Evolutionary conservation across 1,139 yeast genomes (phyloP), one percentile per base, ranked within the genome.

Genomic region (Geotrichum europaeum): DNA sequence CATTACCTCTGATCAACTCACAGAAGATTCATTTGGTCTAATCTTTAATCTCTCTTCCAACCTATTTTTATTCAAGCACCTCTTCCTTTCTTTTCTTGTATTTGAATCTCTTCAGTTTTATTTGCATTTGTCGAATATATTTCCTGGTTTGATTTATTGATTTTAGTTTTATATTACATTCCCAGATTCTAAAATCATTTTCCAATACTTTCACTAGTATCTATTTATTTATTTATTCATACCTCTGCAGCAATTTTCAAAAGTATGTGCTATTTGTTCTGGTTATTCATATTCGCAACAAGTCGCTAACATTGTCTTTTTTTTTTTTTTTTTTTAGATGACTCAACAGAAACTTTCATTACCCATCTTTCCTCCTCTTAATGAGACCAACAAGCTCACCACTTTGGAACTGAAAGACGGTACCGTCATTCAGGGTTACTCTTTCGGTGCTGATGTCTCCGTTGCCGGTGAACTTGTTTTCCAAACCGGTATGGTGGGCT

Each of bases 401-500:
- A 86, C 96, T 64, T 83, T 94, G 74, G 97, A 95, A 77, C 84
- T 96, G 70, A 88, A 89, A 70, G 96, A 91, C 76, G 98, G 98
- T 65, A 77, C 86, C 66, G 85, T 87, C 64, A 82, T 92, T 69
- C 96, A 91, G 78, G 99, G 99, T 77, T 94, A 89, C 79, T 92
- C 99, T 28, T 95, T 95, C 70, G 99, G 99, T 80, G 97, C 99
- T 62, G 87, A 87, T 65, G 84, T 81, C 64, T 78, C 94, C 45
- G 85, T 86, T 62, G 96, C 99, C 63, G 99, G 99, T 81, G 99
- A 95, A 79, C 84, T 94, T 72, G 99, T 95, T 66, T 95, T 95
- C 84, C 99, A 94, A 78, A 95, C 99, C 66, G 99, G 99, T 80
- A 95, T 95, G 99, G 99, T 94, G 69, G 99, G 99, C 66, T 95